Conservation (phyloP, 805 yeast genomes). For the Ogataea neopini region DNA sequence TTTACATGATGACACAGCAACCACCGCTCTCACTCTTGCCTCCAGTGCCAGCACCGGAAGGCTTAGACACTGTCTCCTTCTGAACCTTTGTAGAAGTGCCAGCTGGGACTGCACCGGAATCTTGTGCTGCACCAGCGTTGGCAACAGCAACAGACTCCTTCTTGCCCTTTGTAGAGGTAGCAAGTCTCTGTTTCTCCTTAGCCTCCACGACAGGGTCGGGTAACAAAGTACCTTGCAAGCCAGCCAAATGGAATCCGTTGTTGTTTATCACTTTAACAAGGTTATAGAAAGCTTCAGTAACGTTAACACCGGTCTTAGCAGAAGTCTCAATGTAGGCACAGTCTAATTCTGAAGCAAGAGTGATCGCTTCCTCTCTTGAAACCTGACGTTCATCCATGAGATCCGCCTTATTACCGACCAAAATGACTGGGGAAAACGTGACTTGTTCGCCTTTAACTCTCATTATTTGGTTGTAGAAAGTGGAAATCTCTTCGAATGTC, state of each 20-base stretch:
- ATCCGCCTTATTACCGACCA: slow-evolving; percentile 79
- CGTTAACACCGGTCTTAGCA: slow-evolving; percentile 89
- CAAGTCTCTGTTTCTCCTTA: slow-evolving; percentile 12
- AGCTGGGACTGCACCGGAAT: slow-evolving; percentile 8
- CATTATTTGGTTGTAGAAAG: slow-evolving; percentile 56
- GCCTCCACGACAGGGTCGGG: slow-evolving; percentile 31
- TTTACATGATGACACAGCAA: slow-evolving; percentile 36
- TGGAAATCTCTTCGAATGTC: slow-evolving; percentile 80
- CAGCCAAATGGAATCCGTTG: slow-evolving; percentile 26
- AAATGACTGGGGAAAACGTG: slow-evolving; percentile 70
- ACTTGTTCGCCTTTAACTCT: slow-evolving; percentile 48
- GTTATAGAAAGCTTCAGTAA: slow-evolving; percentile 42
- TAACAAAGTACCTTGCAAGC: slow-evolving; percentile 29
- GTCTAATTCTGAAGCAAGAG: slow-evolving; percentile 63
- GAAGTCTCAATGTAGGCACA: slow-evolving; percentile 87
- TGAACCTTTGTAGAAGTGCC: no score
- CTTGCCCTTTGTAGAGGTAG: slow-evolving; percentile 12
- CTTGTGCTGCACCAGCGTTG: slow-evolving; percentile 2
- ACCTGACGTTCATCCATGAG: slow-evolving; percentile 65
- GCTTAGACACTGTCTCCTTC: no score
- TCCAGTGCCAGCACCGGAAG: slow-evolving; percentile 19
- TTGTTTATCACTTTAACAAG: slow-evolving; percentile 37
- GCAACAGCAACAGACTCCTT: slow-evolving; percentile 13
- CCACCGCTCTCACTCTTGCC: slow-evolving; percentile 28
- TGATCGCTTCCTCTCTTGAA: slow-evolving; percentile 55